A percentile compares a stretch with the other conserved stretches of the same genome.
Evolutionary conservation across 1,284 basidiomycete genomes (phyloP).

Genomic region (Sphagnurus paluster): DNA sequence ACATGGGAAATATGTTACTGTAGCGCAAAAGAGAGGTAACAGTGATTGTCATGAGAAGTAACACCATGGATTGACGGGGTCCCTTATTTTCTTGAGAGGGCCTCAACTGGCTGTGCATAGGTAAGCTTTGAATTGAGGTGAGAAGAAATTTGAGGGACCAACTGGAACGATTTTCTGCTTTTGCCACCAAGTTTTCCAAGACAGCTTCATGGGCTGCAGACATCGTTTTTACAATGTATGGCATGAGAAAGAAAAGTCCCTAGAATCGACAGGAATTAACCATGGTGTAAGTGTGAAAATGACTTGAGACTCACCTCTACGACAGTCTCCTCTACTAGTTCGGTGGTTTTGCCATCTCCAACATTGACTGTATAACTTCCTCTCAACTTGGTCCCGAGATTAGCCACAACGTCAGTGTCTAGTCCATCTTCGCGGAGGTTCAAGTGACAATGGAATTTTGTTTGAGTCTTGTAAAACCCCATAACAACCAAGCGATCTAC

Average conservation of each 20-base stretch:
- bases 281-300: neutral
- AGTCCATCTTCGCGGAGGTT: constrained; percentile 31
- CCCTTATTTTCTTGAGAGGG: neutral
- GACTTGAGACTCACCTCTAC: constrained; percentile 9
- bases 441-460: constrained; percentile 29
- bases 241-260: constrained; percentile 27
- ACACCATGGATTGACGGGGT: neutral
- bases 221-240: constrained; percentile 28
- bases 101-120: constrained; percentile 3
- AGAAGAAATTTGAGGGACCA: constrained; percentile 1
- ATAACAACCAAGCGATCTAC: constrained; percentile 31
- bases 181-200: constrained; percentile 26
- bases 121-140: neutral
- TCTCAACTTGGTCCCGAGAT: constrained; percentile 31
- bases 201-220: constrained; percentile 25
- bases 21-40: neutral
- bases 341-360: constrained; percentile 19
- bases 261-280: constrained; percentile 3
- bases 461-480: constrained; percentile 25
- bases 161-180: constrained; percentile 22
- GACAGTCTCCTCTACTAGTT: constrained; percentile 10
- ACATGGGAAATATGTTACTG: neutral
- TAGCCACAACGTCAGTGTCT: constrained; percentile 30
- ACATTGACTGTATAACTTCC: constrained; percentile 28
- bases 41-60: neutral